Evolutionary conservation across 2,329 filamentous ascomycete genomes (phyloP).

Genomic region (Venturia pyrina): DNA sequence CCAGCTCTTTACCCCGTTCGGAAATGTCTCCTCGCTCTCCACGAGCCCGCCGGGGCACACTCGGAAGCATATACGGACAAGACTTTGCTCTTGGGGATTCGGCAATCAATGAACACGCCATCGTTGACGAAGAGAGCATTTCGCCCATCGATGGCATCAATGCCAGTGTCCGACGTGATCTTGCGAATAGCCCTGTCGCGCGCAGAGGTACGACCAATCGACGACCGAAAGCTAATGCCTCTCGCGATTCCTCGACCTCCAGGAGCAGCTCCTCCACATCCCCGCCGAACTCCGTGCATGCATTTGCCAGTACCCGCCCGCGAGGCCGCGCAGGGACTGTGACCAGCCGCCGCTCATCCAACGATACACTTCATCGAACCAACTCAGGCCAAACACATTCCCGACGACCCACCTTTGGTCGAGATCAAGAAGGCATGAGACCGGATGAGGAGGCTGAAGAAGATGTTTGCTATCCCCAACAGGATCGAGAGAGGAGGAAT

Average conservation of each 20-base stretch:
- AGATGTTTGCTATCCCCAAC: constrained; percentile 81
- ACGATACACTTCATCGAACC: constrained; percentile 52
- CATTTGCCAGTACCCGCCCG: constrained; percentile 73
- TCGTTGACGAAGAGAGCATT: constrained; percentile 62
- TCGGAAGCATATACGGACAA: constrained; percentile 52
- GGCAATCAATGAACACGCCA: constrained; percentile 62
- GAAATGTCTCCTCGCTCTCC: constrained; percentile 27
- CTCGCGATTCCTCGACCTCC: constrained; percentile 32
- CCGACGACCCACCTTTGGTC: constrained; percentile 48
- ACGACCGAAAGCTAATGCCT: constrained; percentile 38
- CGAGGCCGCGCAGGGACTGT: constrained; percentile 64
- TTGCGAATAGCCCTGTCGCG: constrained; percentile 32
- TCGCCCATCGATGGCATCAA: constrained; percentile 26
- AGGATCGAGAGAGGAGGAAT: constrained; percentile 61
- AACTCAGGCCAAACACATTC: constrained; percentile 58
- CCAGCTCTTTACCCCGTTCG: constrained; percentile 48
- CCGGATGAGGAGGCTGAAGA: constrained; percentile 63
- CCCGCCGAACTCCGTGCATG: constrained; percentile 93
- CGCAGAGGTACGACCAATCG: constrained; percentile 35
- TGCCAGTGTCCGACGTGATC: constrained; percentile 36
- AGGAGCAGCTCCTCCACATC: constrained; percentile 50
- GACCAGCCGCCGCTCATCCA: constrained; percentile 45
- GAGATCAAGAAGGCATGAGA: constrained; percentile 50
- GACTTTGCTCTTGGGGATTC: constrained; percentile 45
- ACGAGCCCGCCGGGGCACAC: constrained; percentile 54